Conservation (phyloP, 2,329 filamentous ascomycete species). For the Thermomyces lanuginosus region DNA sequence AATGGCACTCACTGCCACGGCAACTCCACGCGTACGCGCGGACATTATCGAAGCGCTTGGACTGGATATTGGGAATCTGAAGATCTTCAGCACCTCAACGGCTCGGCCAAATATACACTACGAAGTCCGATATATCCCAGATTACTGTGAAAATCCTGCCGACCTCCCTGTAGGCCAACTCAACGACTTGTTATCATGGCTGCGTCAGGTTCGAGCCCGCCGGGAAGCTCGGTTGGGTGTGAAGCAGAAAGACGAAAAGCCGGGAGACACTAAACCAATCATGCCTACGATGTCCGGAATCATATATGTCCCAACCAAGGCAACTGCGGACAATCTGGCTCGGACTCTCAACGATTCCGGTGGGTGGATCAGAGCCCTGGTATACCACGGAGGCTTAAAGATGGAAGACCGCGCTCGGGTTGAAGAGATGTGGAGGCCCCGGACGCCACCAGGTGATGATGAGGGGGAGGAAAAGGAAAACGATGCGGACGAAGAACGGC, state of each 20-base stretch:
- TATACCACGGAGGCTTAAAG: slow-evolving; percentile 47
- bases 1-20: slow-evolving; percentile 84
- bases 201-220: slow-evolving; percentile 54
- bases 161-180: slow-evolving; percentile 42
- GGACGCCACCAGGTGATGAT: slow-evolving; percentile 7
- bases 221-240: slow-evolving; percentile 38
- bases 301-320: slow-evolving; percentile 30
- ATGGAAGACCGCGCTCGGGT: slow-evolving; percentile 51
- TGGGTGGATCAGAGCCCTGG: slow-evolving; percentile 25
- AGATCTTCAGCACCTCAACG: slow-evolving; percentile 68
- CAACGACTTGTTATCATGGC: slow-evolving; percentile 63
- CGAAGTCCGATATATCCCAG: slow-evolving; percentile 52
- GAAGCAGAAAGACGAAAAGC: slow-evolving; percentile 16
- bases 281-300: slow-evolving; percentile 30
- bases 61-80: slow-evolving; percentile 47
- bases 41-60: slow-evolving; percentile 66
- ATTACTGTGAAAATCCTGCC: slow-evolving; percentile 14
- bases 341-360: slow-evolving; percentile 15
- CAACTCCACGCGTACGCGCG: slow-evolving; percentile 61
- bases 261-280: slow-evolving; percentile 9
- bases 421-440: slow-evolving; percentile 26
- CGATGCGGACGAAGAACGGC: slow-evolving; percentile 14
- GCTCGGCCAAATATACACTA: slow-evolving; percentile 76
- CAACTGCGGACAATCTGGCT: slow-evolving; percentile 26
- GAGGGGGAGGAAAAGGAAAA: too few relatives aligned